Evolutionary conservation across 768 basidiomycete genomes (phyloP).

Genomic region (Sutorius australiensis): DNA sequence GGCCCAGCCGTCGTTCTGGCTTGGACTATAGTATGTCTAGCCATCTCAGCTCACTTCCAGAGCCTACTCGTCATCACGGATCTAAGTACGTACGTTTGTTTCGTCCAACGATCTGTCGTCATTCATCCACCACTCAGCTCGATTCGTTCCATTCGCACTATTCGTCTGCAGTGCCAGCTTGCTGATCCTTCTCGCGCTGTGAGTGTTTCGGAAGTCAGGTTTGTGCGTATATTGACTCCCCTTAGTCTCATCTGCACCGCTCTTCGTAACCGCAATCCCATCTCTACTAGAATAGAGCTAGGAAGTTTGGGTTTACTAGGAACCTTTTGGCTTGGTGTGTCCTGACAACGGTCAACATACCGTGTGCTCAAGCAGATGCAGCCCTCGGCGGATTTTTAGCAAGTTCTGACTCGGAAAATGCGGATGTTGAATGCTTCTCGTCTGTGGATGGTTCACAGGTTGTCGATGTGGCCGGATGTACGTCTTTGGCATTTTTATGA

Average conservation of each 20-base stretch:
- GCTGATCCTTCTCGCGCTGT: slow-evolving; percentile 66
- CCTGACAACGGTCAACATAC: background rate
- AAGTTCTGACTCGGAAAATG: slow-evolving; percentile 72
- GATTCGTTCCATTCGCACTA: slow-evolving; percentile 82
- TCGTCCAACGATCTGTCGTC: background rate
- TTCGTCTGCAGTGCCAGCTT: slow-evolving; percentile 73
- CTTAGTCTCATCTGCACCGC: slow-evolving; percentile 61
- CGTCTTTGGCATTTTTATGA: slow-evolving; percentile 29
- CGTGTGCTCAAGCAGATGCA: slow-evolving; percentile 28
- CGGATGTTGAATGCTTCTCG: slow-evolving; percentile 80
- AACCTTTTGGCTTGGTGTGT: slow-evolving; percentile 75
- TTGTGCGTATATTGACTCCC: slow-evolving; percentile 1
- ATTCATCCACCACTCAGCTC: slow-evolving; percentile 45
- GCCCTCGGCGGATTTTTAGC: slow-evolving; percentile 72
- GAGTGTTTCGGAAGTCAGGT: slow-evolving; percentile 27
- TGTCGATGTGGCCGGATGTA: slow-evolving; percentile 63
- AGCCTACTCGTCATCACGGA: slow-evolving; percentile 67
- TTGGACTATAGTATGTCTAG: slow-evolving; percentile 77
- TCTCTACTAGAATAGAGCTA: slow-evolving; percentile 74
- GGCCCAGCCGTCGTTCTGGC: slow-evolving; percentile 56
- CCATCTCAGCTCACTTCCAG: slow-evolving; percentile 77
- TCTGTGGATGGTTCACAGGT: slow-evolving; percentile 48
- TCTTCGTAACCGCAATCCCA: slow-evolving; percentile 66
- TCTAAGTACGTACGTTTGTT: slow-evolving; percentile 54
- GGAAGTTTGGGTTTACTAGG: slow-evolving; percentile 67